Conservation (phyloP, 495 filamentous ascomycete species). For the Schizothecium vesticola region DNA sequence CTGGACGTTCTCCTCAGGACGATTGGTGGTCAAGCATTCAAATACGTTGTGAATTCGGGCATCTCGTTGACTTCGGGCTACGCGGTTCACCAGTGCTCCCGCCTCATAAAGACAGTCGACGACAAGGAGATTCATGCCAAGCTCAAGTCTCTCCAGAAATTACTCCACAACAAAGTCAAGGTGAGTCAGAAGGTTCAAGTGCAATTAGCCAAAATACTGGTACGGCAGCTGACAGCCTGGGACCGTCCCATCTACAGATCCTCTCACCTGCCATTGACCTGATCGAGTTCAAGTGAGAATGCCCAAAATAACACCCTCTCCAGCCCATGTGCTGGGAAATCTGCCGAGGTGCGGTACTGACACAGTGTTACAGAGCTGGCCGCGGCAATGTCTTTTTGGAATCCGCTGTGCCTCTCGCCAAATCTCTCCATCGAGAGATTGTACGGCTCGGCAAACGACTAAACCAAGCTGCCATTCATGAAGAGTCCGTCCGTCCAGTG, state of each 20-base stretch:
- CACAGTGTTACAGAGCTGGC: constrained; percentile 54
- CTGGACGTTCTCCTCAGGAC: constrained; percentile 51
- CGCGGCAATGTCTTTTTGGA: constrained; percentile 94
- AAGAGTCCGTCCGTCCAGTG: constrained; percentile 51
- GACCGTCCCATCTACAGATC: constrained; percentile 49
- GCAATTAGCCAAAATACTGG: not conserved
- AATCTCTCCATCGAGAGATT: constrained; percentile 82
- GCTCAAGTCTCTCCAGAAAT: constrained; percentile 63
- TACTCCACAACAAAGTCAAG: constrained; percentile 77
- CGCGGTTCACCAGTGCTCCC: constrained; percentile 74
- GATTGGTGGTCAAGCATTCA: constrained; percentile 72
- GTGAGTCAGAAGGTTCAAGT: constrained; percentile 39
- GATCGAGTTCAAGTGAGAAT: constrained; percentile 75
- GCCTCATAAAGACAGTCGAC: constrained; percentile 67
- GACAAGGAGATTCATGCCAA: constrained; percentile 62
- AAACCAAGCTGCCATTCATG: constrained; percentile 59
- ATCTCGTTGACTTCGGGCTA: constrained; percentile 82
- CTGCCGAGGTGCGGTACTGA: constrained; percentile 1
- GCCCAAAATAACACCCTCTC: not conserved
- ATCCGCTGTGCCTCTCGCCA: constrained; percentile 79
- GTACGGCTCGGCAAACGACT: constrained; percentile 75
- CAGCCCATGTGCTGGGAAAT: not conserved
- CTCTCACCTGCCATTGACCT: constrained; percentile 89
- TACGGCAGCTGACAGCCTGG: not conserved
- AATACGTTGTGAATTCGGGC: constrained; percentile 87